Evolutionary conservation across 257 asterid species (phyloP).

Genomic region (Cinchona pubescens): DNA sequence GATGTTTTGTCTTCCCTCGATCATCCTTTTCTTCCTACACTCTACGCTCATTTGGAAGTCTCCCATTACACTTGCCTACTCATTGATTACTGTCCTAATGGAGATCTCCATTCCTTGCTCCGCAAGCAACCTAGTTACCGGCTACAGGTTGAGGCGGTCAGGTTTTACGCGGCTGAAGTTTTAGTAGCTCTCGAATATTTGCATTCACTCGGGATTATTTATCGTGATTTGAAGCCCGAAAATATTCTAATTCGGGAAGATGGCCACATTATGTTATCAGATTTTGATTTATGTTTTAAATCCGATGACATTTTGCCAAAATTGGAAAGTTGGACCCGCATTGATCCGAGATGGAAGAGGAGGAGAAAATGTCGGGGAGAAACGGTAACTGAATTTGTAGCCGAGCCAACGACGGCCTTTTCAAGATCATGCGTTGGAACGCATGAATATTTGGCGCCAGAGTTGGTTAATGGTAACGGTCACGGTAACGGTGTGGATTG

Average conservation of each 20-base stretch:
- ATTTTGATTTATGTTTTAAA: conserved; percentile 70
- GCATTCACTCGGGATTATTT: conserved; percentile 70
- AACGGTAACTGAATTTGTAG: conserved; percentile 61
- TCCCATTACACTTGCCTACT: conserved; percentile 82
- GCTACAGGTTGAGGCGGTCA: conserved; percentile 47
- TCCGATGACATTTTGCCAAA: conserved; percentile 51
- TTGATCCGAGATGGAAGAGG: too few species aligned
- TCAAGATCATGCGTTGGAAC: conserved; percentile 87
- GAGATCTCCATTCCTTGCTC: conserved; percentile 75
- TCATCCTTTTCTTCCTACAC: conserved; percentile 84
- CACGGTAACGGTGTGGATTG: conserved; percentile 94
- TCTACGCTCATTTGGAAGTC: conserved; percentile 72
- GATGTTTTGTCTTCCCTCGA: conserved; percentile 66
- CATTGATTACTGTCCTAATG: conserved; percentile 84
- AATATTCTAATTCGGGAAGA: conserved; percentile 74
- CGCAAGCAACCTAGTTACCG: conserved; percentile 60
- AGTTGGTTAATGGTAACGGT: conserved; percentile 62
- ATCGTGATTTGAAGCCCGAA: conserved; percentile 82
- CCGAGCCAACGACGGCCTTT: conserved; percentile 77
- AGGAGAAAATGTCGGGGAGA: conserved; percentile 19
- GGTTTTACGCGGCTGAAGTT: conserved; percentile 74
- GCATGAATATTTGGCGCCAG: conserved; percentile 87
- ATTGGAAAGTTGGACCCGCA: conserved; percentile 35
- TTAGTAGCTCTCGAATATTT: conserved; percentile 68
- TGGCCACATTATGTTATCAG: conserved; percentile 80